Percentiles rank a stretch among this genome's conserved stretches.
Conservation (phyloP, 495 filamentous ascomycete genomes). For the Xylaria longipes region DNA sequence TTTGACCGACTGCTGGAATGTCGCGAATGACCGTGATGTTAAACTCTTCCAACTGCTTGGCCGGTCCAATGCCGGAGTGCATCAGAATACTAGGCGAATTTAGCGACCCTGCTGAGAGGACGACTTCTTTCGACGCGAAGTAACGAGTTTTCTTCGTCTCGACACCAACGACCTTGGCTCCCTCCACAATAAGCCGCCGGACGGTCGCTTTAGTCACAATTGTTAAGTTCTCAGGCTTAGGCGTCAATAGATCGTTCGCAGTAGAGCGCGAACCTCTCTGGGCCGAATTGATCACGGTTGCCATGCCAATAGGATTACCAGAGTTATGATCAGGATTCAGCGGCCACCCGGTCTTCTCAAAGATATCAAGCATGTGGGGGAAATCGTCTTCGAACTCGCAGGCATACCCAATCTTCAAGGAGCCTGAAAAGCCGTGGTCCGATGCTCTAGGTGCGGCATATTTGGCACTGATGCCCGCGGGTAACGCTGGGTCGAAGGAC, state of each 20-base stretch:
- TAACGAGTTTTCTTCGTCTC: constrained; percentile 43
- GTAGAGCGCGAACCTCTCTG: constrained; percentile 58
- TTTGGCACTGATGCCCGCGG: constrained; percentile 41
- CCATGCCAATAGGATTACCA: constrained; percentile 66
- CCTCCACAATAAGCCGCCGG: constrained; percentile 57
- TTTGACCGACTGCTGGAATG: constrained; percentile 59
- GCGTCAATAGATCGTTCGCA: constrained; percentile 55
- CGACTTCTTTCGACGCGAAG: constrained; percentile 62
- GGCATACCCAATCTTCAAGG: constrained; percentile 55
- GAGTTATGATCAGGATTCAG: constrained; percentile 65
- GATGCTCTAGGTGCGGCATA: constrained; percentile 39
- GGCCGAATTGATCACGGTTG: constrained; percentile 54
- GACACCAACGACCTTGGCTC: constrained; percentile 59
- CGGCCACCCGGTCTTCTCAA: constrained; percentile 54
- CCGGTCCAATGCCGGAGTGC: constrained; percentile 69
- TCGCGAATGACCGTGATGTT: constrained; percentile 59
- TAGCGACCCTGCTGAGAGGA: constrained; percentile 63
- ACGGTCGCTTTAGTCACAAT: constrained; percentile 57
- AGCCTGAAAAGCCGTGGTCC: constrained; percentile 60
- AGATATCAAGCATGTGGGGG: constrained; percentile 41
- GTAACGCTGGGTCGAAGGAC: constrained; percentile 54
- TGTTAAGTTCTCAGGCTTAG: constrained; percentile 56
- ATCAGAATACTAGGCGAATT: constrained; percentile 67
- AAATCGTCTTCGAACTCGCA: constrained; percentile 58
- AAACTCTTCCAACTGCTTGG: constrained; percentile 56